Evolutionary conservation across 805 yeast species (phyloP).

Genomic region (Kuraishia capsulata): DNA sequence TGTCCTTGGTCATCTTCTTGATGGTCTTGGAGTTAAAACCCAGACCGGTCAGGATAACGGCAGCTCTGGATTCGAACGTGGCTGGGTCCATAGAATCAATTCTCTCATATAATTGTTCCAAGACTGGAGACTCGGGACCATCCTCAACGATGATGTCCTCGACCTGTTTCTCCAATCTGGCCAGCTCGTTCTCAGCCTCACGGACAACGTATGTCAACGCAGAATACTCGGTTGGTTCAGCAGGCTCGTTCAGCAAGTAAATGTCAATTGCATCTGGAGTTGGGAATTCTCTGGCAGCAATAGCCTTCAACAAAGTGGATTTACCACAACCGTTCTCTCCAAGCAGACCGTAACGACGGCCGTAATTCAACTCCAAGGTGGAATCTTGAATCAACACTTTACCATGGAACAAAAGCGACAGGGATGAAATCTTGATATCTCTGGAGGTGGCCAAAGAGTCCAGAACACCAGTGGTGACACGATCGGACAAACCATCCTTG

Average conservation of each 20-base stretch:
- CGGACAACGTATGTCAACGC: constrained; percentile 95
- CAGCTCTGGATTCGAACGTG: constrained; percentile 95
- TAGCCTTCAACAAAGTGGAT: constrained; percentile 85
- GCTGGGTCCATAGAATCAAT: constrained; percentile 94
- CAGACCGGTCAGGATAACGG: constrained; percentile 90
- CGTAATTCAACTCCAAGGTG: constrained; percentile 84
- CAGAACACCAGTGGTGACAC: constrained; percentile 96
- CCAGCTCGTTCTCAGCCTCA: constrained; percentile 91
- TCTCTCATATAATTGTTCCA: constrained; percentile 89
- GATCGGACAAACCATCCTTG: constrained; percentile 88
- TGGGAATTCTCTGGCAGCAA: constrained; percentile 95
- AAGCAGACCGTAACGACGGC: constrained; percentile 93
- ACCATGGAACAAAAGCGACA: constrained; percentile 93
- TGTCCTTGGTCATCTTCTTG: constrained; percentile 90
- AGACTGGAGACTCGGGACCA: constrained; percentile 84
- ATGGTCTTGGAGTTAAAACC: constrained; percentile 89
- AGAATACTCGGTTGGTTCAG: constrained; percentile 83
- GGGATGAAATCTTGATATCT: constrained; percentile 86
- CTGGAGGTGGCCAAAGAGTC: constrained; percentile 84
- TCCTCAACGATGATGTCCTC: constrained; percentile 84
- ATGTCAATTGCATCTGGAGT: constrained; percentile 88
- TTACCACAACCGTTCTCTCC: constrained; percentile 99
- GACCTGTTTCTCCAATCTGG: constrained; percentile 81
- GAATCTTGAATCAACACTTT: constrained; percentile 93
- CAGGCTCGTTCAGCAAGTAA: constrained; percentile 93